These are phyloP conservation scores for Salicornia ramosissima DNA, from an alignment of 148 eudicot species.

Conservation along the genomic window DNA sequence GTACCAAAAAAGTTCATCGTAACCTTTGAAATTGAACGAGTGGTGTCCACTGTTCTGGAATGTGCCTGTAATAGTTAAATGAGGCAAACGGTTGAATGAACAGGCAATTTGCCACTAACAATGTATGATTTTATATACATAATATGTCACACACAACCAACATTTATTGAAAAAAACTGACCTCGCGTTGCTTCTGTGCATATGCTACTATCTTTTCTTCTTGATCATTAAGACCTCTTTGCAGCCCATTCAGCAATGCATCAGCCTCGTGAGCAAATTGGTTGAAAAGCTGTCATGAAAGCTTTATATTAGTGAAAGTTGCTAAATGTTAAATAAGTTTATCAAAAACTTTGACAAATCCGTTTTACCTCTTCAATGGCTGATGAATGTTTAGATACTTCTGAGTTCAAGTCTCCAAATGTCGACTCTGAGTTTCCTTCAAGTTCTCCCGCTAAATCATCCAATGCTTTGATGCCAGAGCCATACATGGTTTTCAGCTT, in stretches of 20 bases:
- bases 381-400: conserved; percentile 83
- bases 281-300: conserved; percentile 63
- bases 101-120: background rate
- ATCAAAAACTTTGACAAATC: background rate
- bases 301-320: conserved; percentile 18
- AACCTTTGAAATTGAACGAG: conserved; percentile 75
- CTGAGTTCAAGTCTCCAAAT: conserved; percentile 56
- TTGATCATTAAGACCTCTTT: conserved; percentile 66
- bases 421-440: conserved; percentile 72
- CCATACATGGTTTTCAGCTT: conserved; percentile 77
- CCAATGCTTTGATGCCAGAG: conserved; percentile 76
- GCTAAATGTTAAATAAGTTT: background rate
- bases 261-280: conserved; percentile 83
- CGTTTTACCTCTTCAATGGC: conserved; percentile 59
- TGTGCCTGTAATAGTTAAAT: conserved; percentile 62
- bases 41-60: conserved; percentile 68
- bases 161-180: conserved; percentile 21
- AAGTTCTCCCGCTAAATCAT: conserved; percentile 78
- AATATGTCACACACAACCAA: background rate
- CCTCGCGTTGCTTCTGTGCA: conserved; percentile 81
- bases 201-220: conserved; percentile 64
- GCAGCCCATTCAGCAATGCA: conserved; percentile 65
- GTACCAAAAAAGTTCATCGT: conserved; percentile 66
- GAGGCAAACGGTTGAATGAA: background rate
- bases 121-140: background rate